Conservation (phyloP, 106 monocot species). For the Cymbidium sinense region DNA sequence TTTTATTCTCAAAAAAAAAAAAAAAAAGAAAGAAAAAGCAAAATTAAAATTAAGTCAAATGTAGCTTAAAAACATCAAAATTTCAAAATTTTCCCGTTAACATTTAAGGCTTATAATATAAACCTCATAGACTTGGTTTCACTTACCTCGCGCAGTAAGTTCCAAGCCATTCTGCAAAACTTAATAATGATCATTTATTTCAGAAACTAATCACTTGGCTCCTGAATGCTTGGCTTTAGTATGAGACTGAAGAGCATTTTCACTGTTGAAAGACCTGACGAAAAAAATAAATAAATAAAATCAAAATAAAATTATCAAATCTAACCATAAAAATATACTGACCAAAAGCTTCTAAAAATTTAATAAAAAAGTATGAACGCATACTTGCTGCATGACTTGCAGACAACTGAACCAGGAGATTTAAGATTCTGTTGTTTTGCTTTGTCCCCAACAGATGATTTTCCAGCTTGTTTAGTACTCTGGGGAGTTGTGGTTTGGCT, state of each 20-base stretch:
- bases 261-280: conserved; percentile 46
- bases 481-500: conserved; percentile 36
- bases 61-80: no score
- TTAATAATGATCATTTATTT: background rate
- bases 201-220: conserved; percentile 15
- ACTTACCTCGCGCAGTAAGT: background rate
- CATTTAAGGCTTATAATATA: no score
- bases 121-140: no score
- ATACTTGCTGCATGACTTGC: conserved; percentile 53
- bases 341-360: background rate
- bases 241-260: conserved; percentile 45
- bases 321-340: background rate
- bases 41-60: no score
- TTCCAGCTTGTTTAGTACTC: conserved; percentile 39
- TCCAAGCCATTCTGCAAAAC: background rate
- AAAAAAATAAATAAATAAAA: background rate
- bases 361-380: background rate
- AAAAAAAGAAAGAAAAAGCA: no score
- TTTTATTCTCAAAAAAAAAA: no score
- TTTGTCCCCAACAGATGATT: no score
- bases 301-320: background rate
- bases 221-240: conserved; percentile 45
- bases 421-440: conserved; percentile 53
- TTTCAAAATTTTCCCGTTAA: no score
- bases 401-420: conserved; percentile 40